Evolutionary conservation across 2,329 filamentous ascomycete species (phyloP).

Genomic region (Aspergillus jensenii): DNA sequence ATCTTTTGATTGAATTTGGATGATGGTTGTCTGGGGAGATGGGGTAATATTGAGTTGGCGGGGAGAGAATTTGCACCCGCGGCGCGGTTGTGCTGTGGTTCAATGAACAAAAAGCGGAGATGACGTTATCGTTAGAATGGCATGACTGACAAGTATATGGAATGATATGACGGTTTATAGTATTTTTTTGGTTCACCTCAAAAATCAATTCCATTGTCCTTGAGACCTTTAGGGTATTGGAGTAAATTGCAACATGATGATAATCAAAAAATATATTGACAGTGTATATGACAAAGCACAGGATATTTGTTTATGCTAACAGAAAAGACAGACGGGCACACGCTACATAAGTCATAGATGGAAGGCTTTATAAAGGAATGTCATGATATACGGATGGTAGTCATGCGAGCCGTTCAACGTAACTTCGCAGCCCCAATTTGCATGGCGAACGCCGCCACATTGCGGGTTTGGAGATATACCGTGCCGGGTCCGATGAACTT

Average conservation of each 20-base stretch:
- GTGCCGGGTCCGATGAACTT: constrained; percentile 90
- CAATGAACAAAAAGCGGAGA: constrained; percentile 6
- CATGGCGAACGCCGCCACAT: constrained; percentile 54
- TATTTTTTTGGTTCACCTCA: neutral
- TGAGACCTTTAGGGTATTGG: neutral
- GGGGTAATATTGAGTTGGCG: constrained; percentile 6
- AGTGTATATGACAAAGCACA: neutral
- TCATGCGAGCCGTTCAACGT: neutral
- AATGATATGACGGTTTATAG: constrained; percentile 25
- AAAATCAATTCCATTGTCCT: too few relatives aligned
- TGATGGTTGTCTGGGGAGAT: constrained; percentile 9
- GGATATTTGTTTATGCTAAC: neutral
- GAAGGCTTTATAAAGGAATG: neutral
- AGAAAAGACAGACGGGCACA: neutral
- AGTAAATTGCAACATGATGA: neutral
- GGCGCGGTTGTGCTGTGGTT: constrained; percentile 1
- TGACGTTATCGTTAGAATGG: constrained; percentile 24
- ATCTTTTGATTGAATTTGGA: constrained; percentile 16
- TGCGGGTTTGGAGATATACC: constrained; percentile 89
- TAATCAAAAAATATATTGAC: neutral
- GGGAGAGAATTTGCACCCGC: neutral
- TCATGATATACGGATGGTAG: too few relatives aligned
- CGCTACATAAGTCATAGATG: neutral
- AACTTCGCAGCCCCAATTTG: neutral
- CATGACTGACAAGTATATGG: constrained; percentile 30